Evolutionary conservation across 2,329 filamentous ascomycete genomes (phyloP).

Genomic region (Alternaria brassicae): DNA sequence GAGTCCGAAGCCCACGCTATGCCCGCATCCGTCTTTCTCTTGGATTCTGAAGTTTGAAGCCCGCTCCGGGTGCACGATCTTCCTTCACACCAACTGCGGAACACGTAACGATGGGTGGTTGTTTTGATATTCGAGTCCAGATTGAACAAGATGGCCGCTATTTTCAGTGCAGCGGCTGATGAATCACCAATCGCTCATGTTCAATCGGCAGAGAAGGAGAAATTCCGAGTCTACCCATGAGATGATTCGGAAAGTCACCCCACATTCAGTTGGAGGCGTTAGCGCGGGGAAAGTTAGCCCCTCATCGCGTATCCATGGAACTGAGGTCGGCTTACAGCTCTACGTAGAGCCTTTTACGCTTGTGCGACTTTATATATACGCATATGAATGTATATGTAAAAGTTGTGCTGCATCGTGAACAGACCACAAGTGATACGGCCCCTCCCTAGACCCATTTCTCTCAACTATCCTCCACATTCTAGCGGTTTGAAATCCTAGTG

Average conservation of each 20-base stretch:
- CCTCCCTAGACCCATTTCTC: background rate
- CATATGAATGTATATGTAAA: background rate
- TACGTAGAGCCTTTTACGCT: background rate
- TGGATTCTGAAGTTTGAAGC: background rate
- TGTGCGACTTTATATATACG: background rate
- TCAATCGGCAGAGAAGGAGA: background rate
- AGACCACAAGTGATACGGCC: background rate
- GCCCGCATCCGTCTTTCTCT: background rate
- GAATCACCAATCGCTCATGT: background rate
- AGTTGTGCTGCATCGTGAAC: background rate
- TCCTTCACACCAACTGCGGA: slow-evolving; percentile 1
- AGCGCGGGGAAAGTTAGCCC: slow-evolving; percentile 31
- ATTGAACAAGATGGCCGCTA: background rate
- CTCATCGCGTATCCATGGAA: slow-evolving; percentile 16
- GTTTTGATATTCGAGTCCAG: background rate
- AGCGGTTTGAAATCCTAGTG: too few species aligned
- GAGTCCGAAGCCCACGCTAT: slow-evolving; percentile 8
- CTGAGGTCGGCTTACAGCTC: slow-evolving; percentile 4
- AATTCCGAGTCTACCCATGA: background rate
- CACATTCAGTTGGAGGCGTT: slow-evolving; percentile 25
- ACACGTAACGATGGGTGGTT: background rate
- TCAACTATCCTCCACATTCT: background rate
- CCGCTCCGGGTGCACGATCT: slow-evolving; percentile 21
- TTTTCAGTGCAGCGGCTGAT: background rate
- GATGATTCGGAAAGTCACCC: slow-evolving; percentile 14